Base-by-base conservation (phyloP, 768 basidiomycete species). In the Cystofilobasidium ferigula region DNA sequence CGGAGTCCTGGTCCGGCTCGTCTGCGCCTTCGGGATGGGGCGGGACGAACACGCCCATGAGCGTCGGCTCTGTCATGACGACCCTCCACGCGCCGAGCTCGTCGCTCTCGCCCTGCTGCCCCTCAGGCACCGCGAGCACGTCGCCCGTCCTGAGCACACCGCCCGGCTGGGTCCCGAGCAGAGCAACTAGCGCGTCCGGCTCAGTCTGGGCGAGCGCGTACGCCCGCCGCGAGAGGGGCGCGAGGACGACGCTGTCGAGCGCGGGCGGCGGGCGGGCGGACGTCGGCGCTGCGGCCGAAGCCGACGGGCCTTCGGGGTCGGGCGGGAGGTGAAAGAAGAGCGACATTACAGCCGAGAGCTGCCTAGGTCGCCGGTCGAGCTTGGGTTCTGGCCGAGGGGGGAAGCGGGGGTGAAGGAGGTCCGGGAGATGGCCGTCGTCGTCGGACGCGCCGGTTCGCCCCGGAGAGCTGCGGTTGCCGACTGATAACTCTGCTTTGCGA, bases 41-140 rank as follows among this genome's bases (percentile, higher is more conserved):
- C 1, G 34, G 34, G n/a, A 61, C 59, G 28, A 61, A 53, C 2
- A 61, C 32, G 53, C 65, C 65, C 32, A 51, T 53, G 8, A 60
- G 36, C 5, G 38, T 56, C 0, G 65, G 65, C 30, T 67, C 65
- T 0, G 65, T 67, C 65, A 67, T 67, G 42, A 67, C 60, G 4
- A 67, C 60, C 22, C 65, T 28, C 36, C 60, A 67, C 10, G 65
- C 65, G 1, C 54, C 32, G n/a, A 61, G 20, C n/a, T 61, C 54
- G 9, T 32, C 28, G 7, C 51, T 32, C 10, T 5, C 22, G 22
- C 8, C 47, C 47, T 22, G 12, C 30, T n/a, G 26, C 22, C 24
- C n/a, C 0, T 28, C 38, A 5, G 36, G 30, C 24, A 67, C 22
- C 20, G 65, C 40, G 65, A 67, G 60, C 32, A 67, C 51, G n/a